Evolutionary conservation across 2,329 filamentous ascomycete genomes (phyloP).

Genomic region (Fusarium torreyae): DNA sequence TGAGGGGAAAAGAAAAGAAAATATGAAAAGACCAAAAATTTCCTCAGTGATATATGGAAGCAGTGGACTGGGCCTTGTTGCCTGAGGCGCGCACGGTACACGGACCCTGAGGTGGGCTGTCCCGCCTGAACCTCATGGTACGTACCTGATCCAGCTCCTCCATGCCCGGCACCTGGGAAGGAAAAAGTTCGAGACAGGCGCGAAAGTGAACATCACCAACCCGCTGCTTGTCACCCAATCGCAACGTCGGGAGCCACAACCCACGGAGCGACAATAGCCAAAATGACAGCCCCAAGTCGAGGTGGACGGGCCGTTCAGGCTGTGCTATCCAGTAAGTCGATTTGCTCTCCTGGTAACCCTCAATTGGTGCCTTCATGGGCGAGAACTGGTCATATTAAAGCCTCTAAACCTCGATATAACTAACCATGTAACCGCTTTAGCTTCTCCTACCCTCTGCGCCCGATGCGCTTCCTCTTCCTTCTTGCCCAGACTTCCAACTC

Average conservation of each 20-base stretch:
- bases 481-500: constrained; percentile 48
- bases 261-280: constrained; percentile 27
- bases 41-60: constrained; percentile 15
- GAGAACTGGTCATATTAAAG: constrained; percentile 8
- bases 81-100: constrained; percentile 48
- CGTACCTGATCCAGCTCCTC: constrained; percentile 40
- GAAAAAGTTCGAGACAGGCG: constrained; percentile 50
- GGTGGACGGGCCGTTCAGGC: constrained; percentile 66
- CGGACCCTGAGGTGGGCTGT: not conserved
- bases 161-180: constrained; percentile 4
- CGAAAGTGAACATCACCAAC: constrained; percentile 42
- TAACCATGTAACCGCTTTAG: constrained; percentile 34
- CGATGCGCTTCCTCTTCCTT: constrained; percentile 56
- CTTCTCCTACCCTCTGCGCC: constrained; percentile 55
- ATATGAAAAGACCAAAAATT: constrained; percentile 42
- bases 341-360: not conserved
- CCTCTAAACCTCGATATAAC: constrained; percentile 15
- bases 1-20: constrained; percentile 58
- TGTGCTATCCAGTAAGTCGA: constrained; percentile 65
- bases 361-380: constrained; percentile 40
- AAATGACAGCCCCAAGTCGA: constrained; percentile 71
- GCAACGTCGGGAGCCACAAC: constrained; percentile 31
- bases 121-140: constrained; percentile 28
- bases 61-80: constrained; percentile 21
- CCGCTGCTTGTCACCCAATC: constrained; percentile 33